phyloP scores from a whole-genome alignment of 805 yeast genomes.

The Metschnikowia rubicola region DNA sequence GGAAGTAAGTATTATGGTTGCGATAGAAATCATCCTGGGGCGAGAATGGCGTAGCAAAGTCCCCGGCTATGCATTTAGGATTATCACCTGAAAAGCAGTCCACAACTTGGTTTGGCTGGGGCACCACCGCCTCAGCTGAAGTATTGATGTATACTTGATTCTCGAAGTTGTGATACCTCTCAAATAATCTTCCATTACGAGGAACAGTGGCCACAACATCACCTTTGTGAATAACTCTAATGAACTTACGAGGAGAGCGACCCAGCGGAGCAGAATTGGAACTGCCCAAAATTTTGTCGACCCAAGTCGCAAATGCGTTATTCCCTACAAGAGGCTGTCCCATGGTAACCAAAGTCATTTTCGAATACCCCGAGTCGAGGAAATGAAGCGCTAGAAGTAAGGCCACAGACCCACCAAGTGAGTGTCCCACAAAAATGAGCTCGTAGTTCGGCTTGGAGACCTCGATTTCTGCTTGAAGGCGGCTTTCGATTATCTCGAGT shows the following conservation, averaged over 20 bases:
- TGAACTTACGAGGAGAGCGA: conserved; percentile 16
- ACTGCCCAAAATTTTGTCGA: conserved; percentile 33
- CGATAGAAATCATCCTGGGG: conserved; percentile 22
- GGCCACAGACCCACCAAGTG: conserved; percentile 43
- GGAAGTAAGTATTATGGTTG: conserved; percentile 37
- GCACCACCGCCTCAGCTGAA: conserved; percentile 24
- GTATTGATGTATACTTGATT: conserved; percentile 38
- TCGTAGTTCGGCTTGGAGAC: conserved; percentile 18
- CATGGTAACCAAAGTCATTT: conserved; percentile 35
- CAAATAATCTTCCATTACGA: conserved; percentile 7
- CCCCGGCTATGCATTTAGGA: conserved; percentile 28
- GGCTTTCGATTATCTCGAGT: conserved; percentile 22
- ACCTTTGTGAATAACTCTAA: conserved; percentile 26
- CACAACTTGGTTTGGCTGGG: conserved; percentile 27
- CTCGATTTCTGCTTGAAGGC: conserved; percentile 10
- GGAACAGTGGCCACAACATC: conserved; percentile 33
- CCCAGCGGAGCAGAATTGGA: conserved; percentile 18
- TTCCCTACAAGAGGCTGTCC: conserved; percentile 47
- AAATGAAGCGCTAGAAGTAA: conserved; percentile 35
- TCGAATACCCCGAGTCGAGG: conserved; percentile 31
- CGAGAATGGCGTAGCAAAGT: conserved; percentile 16
- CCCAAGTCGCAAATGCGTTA: conserved; percentile 34
- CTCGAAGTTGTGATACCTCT: conserved; percentile 30
- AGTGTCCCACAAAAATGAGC: conserved; percentile 23
- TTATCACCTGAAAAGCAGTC: conserved; percentile 31